Base-by-base conservation (phyloP, 331 rosid species). In the Rosa hybrid region DNA sequence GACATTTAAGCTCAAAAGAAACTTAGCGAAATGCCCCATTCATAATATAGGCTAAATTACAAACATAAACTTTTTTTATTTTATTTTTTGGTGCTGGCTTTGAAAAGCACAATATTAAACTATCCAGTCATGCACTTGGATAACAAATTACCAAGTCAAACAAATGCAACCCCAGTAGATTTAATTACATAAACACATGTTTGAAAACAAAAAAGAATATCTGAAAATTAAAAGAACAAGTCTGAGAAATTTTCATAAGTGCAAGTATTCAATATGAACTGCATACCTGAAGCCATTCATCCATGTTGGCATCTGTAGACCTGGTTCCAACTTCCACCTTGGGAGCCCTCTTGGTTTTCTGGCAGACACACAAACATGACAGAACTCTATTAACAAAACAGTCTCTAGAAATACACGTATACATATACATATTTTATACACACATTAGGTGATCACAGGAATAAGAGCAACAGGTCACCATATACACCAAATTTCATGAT, bases 241-340 rank as follows among this genome's bases (percentile, higher is more conserved):
- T 42, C n/a, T 8, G 78, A 53, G 17, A 70, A n/a, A 60, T 18
- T 49, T 2, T 21, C 39, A 8, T 6, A 16, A 80, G 65, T 54
- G 59, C 42, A 65, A 25, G 3, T 75, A 14, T 65, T 57, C 45
- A 75, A 56, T 74, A 77, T 68, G 38, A 46, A 78, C 81, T 62
- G 78, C 90, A 81, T 27, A 93, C 99, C 99, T 96, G 79, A 82
- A 93, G 97, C 99, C 99, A 96, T 79, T 93, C 98, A 77, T 96
- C 98, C 82, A 89, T 85, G 0, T 94, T 88, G 18, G 96, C 88
- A 83, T 92, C 97, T 3, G 89, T 85, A 38, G 86, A 23, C 84
- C 84, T 91, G 41, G 99, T 96, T 81, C 98, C 99, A 80, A 96
- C 92, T 89, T 95, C 98, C 78, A 95, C 93, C 84, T 92, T 95